Evolutionary conservation across 73 alveolate species (phyloP).

Genomic region (Paramecium octaurelia): DNA sequence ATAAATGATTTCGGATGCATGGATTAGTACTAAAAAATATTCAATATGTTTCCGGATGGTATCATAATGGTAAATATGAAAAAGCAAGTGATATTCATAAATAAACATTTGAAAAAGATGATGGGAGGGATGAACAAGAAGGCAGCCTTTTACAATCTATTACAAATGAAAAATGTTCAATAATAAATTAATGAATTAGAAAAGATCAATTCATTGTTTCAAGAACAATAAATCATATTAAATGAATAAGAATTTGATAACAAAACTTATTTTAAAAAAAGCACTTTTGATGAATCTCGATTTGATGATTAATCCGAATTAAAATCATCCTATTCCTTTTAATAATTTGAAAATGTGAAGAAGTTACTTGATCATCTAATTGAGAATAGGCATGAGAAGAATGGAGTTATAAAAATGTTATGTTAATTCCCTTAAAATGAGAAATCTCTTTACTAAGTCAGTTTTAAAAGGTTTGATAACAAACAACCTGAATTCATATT

Average conservation of each 20-base stretch:
- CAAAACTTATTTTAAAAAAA: neutral
- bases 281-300: constrained; percentile 22
- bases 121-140: constrained; percentile 29
- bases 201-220: neutral
- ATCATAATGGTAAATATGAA: constrained; percentile 17
- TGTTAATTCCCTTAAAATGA: neutral
- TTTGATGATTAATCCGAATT: neutral
- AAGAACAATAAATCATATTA: neutral
- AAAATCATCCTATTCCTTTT: neutral
- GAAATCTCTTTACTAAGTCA: neutral
- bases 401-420: neutral
- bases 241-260: neutral
- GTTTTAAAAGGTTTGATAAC: neutral
- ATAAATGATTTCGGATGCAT: neutral
- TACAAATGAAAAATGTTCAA: constrained; percentile 12
- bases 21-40: neutral
- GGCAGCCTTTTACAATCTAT: neutral
- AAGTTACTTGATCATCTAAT: neutral
- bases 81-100: neutral
- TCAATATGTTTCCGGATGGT: constrained; percentile 30
- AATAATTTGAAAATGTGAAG: constrained; percentile 9
- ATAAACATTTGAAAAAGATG: constrained; percentile 16
- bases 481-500: neutral
- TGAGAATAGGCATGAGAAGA: neutral
- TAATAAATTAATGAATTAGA: neutral